Conservation (phyloP, 805 yeast species). For the Kluyveromyces nonfermentans region DNA sequence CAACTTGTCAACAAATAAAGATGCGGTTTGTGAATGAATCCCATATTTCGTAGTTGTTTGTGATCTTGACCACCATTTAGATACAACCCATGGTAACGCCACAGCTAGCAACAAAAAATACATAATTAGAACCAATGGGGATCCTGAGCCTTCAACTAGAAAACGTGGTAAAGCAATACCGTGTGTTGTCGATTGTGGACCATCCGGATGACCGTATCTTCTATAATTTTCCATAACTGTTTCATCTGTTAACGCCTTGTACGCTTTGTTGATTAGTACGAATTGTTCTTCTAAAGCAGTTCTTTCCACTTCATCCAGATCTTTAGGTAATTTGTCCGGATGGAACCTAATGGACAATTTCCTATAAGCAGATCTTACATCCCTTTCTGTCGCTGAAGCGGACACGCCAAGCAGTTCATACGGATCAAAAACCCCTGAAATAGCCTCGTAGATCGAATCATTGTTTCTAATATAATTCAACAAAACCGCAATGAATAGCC, state of each 20-base stretch:
- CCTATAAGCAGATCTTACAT: slow-evolving; percentile 73
- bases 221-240: slow-evolving; percentile 69
- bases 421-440: slow-evolving; percentile 62
- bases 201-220: slow-evolving; percentile 96
- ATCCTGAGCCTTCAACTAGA: slow-evolving; percentile 72
- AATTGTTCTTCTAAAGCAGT: slow-evolving; percentile 60
- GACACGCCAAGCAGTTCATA: slow-evolving; percentile 75
- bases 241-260: slow-evolving; percentile 91
- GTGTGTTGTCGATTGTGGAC: slow-evolving; percentile 80
- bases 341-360: slow-evolving; percentile 82
- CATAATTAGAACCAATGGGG: slow-evolving; percentile 47
- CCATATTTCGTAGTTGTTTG: slow-evolving; percentile 76
- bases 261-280: slow-evolving; percentile 81
- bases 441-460: slow-evolving; percentile 38
- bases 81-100: slow-evolving; percentile 70
- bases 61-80: slow-evolving; percentile 83
- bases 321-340: slow-evolving; percentile 79
- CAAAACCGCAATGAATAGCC: slow-evolving; percentile 45
- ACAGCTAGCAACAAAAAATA: slow-evolving; percentile 71
- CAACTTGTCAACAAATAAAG: slow-evolving; percentile 57
- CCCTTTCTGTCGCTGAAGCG: slow-evolving; percentile 59
- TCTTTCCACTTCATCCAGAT: slow-evolving; percentile 47
- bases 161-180: slow-evolving; percentile 95
- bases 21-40: slow-evolving; percentile 76
- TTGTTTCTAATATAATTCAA: slow-evolving; percentile 31